A percentile compares a stretch with the other conserved stretches of the same genome.
Conservation (phyloP, 2,329 filamentous ascomycete genomes). For the Nemania abortiva region DNA sequence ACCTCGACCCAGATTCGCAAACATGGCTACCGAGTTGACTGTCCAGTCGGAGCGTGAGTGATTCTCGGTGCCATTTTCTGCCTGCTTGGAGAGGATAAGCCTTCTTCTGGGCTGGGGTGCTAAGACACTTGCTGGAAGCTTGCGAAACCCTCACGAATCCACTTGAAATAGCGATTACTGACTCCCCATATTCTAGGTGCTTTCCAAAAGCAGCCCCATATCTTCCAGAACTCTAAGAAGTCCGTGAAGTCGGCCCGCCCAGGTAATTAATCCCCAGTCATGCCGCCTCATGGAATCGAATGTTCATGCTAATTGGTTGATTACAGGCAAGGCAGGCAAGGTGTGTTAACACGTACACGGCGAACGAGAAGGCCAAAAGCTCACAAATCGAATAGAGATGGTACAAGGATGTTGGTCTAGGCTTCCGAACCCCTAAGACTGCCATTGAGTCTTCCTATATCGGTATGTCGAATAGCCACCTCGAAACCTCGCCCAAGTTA, state of each 20-base stretch:
- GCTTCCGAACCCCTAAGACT: slow-evolving; percentile 98
- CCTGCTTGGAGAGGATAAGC: too few species aligned
- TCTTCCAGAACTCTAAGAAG: slow-evolving; percentile 99
- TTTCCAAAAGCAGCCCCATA: slow-evolving; percentile 99
- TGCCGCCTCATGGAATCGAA: neutral
- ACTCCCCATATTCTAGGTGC: slow-evolving; percentile 60
- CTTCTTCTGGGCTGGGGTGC: too few species aligned
- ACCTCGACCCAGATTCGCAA: slow-evolving; percentile 62
- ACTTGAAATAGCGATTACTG: too few species aligned
- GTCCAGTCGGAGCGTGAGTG: slow-evolving; percentile 92
- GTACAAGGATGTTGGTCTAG: slow-evolving; percentile 99
- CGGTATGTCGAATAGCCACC: slow-evolving; percentile 74
- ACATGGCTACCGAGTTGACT: slow-evolving; percentile 98
- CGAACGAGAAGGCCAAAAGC: slow-evolving; percentile 25
- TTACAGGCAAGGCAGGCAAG: slow-evolving; percentile 70
- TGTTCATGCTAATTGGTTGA: slow-evolving; percentile 20
- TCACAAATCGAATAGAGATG: slow-evolving; percentile 58
- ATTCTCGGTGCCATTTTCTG: too few species aligned
- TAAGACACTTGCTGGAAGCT: too few species aligned
- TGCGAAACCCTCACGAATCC: too few species aligned
- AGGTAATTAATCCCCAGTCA: slow-evolving; percentile 41
- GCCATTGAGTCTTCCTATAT: slow-evolving; percentile 99
- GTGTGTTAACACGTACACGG: slow-evolving; percentile 59
- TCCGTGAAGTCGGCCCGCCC: slow-evolving; percentile 79
- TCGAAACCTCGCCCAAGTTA: neutral